phyloP scores from a whole-genome alignment of 1,284 basidiomycete species.

The Pascua guehoae region DNA sequence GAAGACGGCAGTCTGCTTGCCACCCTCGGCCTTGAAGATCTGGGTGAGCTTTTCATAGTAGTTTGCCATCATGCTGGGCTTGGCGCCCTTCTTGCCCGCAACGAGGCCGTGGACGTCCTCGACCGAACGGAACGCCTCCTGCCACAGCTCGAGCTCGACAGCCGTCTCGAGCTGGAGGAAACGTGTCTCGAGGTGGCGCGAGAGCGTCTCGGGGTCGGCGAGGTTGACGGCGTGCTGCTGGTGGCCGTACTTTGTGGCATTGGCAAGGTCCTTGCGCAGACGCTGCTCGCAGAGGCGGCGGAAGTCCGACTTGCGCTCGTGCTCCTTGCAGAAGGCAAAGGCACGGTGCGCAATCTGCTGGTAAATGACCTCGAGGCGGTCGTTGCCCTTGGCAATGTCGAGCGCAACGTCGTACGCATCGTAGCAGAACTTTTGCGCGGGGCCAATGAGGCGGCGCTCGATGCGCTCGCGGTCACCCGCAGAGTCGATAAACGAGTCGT shows the following conservation, averaged over 20 bases:
- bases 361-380: constrained; percentile 87
- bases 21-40: constrained; percentile 66
- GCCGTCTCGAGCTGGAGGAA: constrained; percentile 98
- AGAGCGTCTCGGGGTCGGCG: constrained; percentile 90
- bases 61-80: constrained; percentile 96
- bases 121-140: constrained; percentile 96
- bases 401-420: constrained; percentile 95
- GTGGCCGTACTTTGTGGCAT: constrained; percentile 92
- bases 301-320: constrained; percentile 96
- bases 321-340: constrained; percentile 92
- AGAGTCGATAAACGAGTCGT: constrained; percentile 44
- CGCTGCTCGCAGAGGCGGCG: constrained; percentile 89
- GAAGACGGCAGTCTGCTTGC: constrained; percentile 78
- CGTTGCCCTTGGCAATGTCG: constrained; percentile 96
- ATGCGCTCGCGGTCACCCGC: constrained; percentile 89
- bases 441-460: constrained; percentile 90
- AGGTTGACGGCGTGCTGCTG: constrained; percentile 98
- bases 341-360: constrained; percentile 96
- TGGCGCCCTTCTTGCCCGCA: constrained; percentile 74
- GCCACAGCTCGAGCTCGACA: constrained; percentile 98
- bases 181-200: constrained; percentile 95
- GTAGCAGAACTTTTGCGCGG: constrained; percentile 98
- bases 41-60: constrained; percentile 98
- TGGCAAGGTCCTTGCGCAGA: constrained; percentile 88
- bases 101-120: constrained; percentile 98